phyloP scores from a whole-genome alignment of 2,329 filamentous ascomycete genomes.

The Colletotrichum tropicale region DNA sequence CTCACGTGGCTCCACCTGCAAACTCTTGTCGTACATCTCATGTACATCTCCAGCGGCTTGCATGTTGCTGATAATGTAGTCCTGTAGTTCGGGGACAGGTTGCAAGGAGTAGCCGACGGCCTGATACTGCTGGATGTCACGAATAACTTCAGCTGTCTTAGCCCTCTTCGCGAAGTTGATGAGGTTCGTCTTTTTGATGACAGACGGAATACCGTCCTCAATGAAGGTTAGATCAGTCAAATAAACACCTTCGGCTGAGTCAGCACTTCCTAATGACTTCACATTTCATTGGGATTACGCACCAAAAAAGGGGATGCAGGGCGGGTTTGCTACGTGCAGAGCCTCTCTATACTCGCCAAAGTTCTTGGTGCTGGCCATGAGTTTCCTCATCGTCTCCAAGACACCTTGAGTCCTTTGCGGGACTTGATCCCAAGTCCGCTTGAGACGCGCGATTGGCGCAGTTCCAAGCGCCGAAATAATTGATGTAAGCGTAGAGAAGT shows the following conservation, averaged over 20 bases:
- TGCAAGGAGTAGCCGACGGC: constrained; percentile 95
- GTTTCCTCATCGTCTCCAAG: constrained; percentile 87
- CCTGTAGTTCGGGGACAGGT: constrained; percentile 88
- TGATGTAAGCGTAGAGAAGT: constrained; percentile 95
- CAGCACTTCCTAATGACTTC: background rate
- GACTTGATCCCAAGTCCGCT: constrained; percentile 92
- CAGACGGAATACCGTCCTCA: constrained; percentile 94
- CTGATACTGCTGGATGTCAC: constrained; percentile 98
- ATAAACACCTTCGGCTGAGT: constrained; percentile 75
- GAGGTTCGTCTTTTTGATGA: constrained; percentile 93
- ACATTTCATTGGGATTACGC: constrained; percentile 33
- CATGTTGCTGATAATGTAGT: constrained; percentile 97
- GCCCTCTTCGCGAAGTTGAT: constrained; percentile 99
- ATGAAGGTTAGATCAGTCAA: constrained; percentile 98
- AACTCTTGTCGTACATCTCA: constrained; percentile 98
- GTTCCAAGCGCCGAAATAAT: constrained; percentile 97
- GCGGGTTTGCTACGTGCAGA: constrained; percentile 89
- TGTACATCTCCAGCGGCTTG: constrained; percentile 94
- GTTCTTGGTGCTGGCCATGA: constrained; percentile 98
- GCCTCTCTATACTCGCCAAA: constrained; percentile 96
- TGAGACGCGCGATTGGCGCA: constrained; percentile 91
- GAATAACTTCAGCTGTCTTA: constrained; percentile 97
- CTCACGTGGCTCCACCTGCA: constrained; percentile 92
- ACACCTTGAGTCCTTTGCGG: constrained; percentile 81
- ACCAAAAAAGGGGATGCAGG: constrained; percentile 99